Conservation (phyloP, 371 early-diverging fungal species). For the Rhizopus sp. region DNA sequence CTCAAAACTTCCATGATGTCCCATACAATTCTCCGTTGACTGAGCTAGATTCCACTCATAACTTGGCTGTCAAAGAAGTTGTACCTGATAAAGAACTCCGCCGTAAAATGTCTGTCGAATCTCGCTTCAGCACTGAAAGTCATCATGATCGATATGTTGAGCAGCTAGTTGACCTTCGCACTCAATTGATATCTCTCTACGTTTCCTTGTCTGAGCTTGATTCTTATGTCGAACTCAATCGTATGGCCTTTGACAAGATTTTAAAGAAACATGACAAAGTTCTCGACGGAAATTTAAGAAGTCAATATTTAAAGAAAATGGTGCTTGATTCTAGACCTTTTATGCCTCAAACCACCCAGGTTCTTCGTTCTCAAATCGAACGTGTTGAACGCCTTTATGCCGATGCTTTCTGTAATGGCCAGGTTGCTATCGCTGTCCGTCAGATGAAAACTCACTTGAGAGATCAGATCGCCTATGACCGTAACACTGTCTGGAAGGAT, state of each 20-base stretch:
- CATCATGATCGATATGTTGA: slow-evolving; percentile 28
- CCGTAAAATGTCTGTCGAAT: slow-evolving; percentile 26
- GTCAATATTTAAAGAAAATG: slow-evolving; percentile 60
- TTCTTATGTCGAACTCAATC: slow-evolving; percentile 89
- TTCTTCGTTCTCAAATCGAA: slow-evolving; percentile 53
- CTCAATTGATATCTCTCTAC: slow-evolving; percentile 63
- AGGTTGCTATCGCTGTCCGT: slow-evolving; percentile 53
- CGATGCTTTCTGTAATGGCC: slow-evolving; percentile 57
- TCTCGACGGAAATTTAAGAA: slow-evolving; percentile 50
- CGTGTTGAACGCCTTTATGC: slow-evolving; percentile 67
- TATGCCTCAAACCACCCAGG: slow-evolving; percentile 49
- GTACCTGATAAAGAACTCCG: slow-evolving; percentile 10
- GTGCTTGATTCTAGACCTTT: slow-evolving; percentile 66
- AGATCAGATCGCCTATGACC: slow-evolving; percentile 77
- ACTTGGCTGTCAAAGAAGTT: slow-evolving; percentile 2
- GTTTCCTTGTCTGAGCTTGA: slow-evolving; percentile 83
- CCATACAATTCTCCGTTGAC: slow-evolving; percentile 14
- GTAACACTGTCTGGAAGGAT: slow-evolving; percentile 84
- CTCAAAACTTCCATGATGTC: slow-evolving; percentile 2
- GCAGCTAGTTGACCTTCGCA: slow-evolving; percentile 30
- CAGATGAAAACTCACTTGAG: slow-evolving; percentile 71
- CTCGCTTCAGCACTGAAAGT: slow-evolving; percentile 19
- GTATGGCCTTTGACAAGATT: slow-evolving; percentile 93
- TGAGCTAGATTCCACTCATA: slow-evolving; percentile 23
- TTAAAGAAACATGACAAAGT: slow-evolving; percentile 98